Conservation (phyloP, 805 yeast species). For the Cyberlindnera xylosilytica region DNA sequence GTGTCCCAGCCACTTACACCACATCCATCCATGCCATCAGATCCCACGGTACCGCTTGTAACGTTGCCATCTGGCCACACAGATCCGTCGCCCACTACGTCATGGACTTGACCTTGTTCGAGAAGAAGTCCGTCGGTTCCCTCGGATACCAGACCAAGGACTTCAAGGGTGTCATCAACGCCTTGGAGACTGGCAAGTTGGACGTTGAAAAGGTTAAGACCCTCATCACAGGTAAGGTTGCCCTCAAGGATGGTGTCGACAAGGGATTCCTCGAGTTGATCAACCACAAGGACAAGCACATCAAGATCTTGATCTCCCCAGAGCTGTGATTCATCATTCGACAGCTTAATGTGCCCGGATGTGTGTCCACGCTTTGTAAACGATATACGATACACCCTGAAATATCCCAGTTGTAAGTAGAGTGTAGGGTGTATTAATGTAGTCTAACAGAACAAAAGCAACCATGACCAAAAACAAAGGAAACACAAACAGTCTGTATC, state of each 20-base stretch:
- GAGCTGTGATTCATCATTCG: constrained; percentile 8
- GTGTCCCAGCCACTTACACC: constrained; percentile 43
- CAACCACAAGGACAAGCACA: constrained; percentile 41
- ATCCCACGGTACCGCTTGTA: constrained; percentile 42
- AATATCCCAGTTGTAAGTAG: no score
- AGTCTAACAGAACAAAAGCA: neutral
- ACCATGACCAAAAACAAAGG: no score
- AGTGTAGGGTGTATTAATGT: no score
- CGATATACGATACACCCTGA: no score
- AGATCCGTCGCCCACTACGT: constrained; percentile 41
- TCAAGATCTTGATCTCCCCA: constrained; percentile 44
- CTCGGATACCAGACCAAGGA: constrained; percentile 43
- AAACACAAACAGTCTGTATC: no score
- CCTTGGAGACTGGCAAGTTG: constrained; percentile 37
- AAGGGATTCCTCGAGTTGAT: constrained; percentile 42
- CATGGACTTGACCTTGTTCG: constrained; percentile 42
- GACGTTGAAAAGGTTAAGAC: constrained; percentile 33
- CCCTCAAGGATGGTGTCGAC: constrained; percentile 38
- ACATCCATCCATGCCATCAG: constrained; percentile 39
- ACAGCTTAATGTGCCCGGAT: no score
- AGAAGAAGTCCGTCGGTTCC: constrained; percentile 42
- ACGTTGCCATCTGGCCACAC: constrained; percentile 49
- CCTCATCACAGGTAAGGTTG: constrained; percentile 40
- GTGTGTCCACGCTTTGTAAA: no score
- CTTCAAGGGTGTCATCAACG: constrained; percentile 40